These are phyloP conservation scores for Trebouxia sp. DNA, from an alignment of 139 green algal species.

Conservation along the genomic window DNA sequence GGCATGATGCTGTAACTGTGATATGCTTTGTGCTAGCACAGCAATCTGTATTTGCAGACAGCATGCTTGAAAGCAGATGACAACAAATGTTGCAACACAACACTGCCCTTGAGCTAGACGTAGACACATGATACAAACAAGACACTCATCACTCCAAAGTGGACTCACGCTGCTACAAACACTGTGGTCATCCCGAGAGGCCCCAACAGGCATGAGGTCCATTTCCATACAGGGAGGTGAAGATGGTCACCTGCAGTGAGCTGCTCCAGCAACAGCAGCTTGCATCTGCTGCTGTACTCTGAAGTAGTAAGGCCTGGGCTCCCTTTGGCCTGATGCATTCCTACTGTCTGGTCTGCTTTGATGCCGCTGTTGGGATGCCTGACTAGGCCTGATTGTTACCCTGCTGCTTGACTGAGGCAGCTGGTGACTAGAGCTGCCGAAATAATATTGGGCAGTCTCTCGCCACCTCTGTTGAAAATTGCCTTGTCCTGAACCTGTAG, in stretches of 20 bases:
- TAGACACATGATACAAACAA: no score
- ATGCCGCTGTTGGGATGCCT: not conserved
- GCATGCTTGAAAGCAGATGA: no score
- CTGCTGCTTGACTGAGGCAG: not conserved
- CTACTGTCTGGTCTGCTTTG: not conserved
- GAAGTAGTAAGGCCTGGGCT: slow-evolving; percentile 47
- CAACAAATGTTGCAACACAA: no score
- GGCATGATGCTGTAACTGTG: no score
- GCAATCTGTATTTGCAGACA: no score
- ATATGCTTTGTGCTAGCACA: no score
- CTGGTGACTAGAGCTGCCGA: not conserved
- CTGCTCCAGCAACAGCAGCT: not conserved
- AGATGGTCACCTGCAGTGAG: not conserved
- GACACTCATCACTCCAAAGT: no score
- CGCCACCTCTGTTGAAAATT: not conserved
- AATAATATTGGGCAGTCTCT: not conserved
- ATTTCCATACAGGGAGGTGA: not conserved
- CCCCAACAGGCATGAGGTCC: not conserved
- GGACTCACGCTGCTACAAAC: not conserved
- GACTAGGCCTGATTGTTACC: not conserved
- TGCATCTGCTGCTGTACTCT: slow-evolving; percentile 46
- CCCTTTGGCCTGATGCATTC: not conserved
- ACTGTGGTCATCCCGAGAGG: no score
- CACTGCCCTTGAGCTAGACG: no score
- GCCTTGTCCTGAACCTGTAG: not conserved